phyloP scores from a whole-genome alignment of 208 protist species.

The Balamuthia mandrillaris region DNA sequence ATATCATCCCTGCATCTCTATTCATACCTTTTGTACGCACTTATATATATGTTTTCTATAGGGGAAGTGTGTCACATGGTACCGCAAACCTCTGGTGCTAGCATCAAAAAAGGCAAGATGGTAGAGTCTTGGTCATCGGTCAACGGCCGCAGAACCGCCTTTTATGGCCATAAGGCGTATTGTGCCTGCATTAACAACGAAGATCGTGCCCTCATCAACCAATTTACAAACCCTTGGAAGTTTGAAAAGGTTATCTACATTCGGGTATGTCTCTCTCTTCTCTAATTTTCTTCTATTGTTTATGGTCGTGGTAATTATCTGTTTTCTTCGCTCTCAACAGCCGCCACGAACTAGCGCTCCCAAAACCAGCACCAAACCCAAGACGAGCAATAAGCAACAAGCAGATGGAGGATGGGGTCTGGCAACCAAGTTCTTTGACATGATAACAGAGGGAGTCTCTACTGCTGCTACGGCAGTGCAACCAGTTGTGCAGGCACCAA shows the following conservation, averaged over 20 bases:
- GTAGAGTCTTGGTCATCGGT: background rate
- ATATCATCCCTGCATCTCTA: no score
- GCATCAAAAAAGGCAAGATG: slow-evolving; percentile 4
- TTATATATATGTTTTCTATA: background rate
- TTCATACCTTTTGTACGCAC: no score
- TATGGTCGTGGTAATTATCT: no score
- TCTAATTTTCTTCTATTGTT: no score
- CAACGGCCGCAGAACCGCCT: background rate
- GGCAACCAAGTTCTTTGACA: slow-evolving; percentile 26
- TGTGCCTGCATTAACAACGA: background rate
- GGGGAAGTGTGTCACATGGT: background rate
- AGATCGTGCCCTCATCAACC: background rate
- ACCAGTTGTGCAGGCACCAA: no score
- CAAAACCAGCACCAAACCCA: no score
- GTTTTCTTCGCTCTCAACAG: no score
- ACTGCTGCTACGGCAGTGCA: background rate
- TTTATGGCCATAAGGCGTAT: background rate
- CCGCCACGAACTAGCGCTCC: no score
- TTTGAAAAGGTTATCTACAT: background rate
- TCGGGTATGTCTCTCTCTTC: no score
- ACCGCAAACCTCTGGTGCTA: background rate
- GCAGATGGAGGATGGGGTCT: background rate
- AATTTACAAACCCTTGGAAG: background rate
- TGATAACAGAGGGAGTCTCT: background rate
- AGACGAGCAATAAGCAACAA: no score